Conservation (phyloP, 2,329 filamentous ascomycete genomes). For the Exophiala oligosperma region DNA sequence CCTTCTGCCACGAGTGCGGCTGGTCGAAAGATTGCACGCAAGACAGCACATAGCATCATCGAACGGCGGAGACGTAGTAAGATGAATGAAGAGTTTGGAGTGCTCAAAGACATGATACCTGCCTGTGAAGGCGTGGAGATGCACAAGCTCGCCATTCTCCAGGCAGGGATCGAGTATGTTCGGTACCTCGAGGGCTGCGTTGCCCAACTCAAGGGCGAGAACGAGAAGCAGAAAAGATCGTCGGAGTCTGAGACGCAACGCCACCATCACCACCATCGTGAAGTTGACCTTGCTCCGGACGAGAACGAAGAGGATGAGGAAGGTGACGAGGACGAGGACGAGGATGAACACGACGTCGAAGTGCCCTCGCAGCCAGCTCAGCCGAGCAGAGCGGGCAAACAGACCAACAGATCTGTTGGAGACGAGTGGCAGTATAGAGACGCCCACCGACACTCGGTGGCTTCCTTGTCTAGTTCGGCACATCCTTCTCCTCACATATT, state of each 20-base stretch:
- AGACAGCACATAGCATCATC: conserved; percentile 94
- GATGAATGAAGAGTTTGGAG: conserved; percentile 98
- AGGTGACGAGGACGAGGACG: conserved; percentile 1
- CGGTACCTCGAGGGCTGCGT: conserved; percentile 91
- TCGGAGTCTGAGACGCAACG: not conserved
- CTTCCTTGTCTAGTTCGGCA: conserved; percentile 18
- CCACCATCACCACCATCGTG: not conserved
- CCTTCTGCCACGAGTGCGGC: conserved; percentile 75
- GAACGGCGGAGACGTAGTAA: conserved; percentile 87
- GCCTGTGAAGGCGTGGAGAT: conserved; percentile 92
- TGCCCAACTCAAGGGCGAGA: conserved; percentile 64
- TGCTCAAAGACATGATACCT: conserved; percentile 92
- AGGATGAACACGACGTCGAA: not conserved
- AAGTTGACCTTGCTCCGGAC: conserved; percentile 5
- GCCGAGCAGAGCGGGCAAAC: conserved; percentile 4
- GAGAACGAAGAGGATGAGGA: conserved; percentile 11
- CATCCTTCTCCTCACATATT: conserved; percentile 19
- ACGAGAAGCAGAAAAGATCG: conserved; percentile 11
- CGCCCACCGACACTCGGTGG: conserved; percentile 17
- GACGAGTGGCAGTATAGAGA: conserved; percentile 23
- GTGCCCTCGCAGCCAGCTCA: conserved; percentile 2
- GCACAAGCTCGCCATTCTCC: conserved; percentile 94
- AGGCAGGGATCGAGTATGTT: conserved; percentile 95
- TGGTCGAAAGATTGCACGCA: conserved; percentile 90
- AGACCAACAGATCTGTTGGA: not conserved